Percentiles rank a stretch among this genome's conserved stretches.
phyloP scores from a whole-genome alignment of 2,329 filamentous ascomycete species.

The Ceratocystis diversiconidia region DNA sequence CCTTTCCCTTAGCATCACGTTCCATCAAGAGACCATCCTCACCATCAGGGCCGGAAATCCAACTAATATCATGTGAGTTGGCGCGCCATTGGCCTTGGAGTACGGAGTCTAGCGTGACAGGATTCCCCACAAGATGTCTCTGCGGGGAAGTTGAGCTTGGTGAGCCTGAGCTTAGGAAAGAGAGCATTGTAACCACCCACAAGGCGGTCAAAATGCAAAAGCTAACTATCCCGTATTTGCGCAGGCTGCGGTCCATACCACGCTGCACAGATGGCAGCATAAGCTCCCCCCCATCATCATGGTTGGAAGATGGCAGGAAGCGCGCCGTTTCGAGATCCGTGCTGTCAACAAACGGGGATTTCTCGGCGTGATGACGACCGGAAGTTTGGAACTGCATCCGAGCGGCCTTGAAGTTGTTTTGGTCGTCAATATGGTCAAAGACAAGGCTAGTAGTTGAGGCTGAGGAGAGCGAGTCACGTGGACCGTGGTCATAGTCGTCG shows the following conservation, averaged over 20 bases:
- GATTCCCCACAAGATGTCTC: constrained; percentile 37
- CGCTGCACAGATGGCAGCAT: not conserved
- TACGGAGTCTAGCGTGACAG: constrained; percentile 59
- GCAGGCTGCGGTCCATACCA: constrained; percentile 37
- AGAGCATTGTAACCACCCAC: constrained; percentile 48
- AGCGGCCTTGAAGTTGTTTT: constrained; percentile 21
- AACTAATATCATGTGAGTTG: constrained; percentile 52
- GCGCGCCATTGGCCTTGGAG: constrained; percentile 50
- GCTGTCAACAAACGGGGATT: constrained; percentile 15
- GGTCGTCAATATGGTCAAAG: constrained; percentile 59
- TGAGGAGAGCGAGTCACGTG: constrained; percentile 50
- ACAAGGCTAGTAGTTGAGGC: constrained; percentile 74
- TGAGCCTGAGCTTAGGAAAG: constrained; percentile 54
- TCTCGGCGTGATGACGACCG: constrained; percentile 7
- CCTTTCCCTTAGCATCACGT: constrained; percentile 46
- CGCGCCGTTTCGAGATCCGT: constrained; percentile 37
- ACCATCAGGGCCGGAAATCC: constrained; percentile 60
- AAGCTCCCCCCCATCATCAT: constrained; percentile 20
- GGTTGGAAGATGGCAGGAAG: constrained; percentile 31
- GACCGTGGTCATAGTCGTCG: constrained; percentile 20
- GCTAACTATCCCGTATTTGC: constrained; percentile 42
- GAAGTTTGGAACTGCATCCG: constrained; percentile 3
- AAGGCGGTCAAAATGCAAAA: constrained; percentile 49
- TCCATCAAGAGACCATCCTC: constrained; percentile 80
- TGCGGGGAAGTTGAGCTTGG: constrained; percentile 42